Base-by-base conservation (phyloP, 2,329 filamentous ascomycete species). In the Ascochyta clinopodiicola region DNA sequence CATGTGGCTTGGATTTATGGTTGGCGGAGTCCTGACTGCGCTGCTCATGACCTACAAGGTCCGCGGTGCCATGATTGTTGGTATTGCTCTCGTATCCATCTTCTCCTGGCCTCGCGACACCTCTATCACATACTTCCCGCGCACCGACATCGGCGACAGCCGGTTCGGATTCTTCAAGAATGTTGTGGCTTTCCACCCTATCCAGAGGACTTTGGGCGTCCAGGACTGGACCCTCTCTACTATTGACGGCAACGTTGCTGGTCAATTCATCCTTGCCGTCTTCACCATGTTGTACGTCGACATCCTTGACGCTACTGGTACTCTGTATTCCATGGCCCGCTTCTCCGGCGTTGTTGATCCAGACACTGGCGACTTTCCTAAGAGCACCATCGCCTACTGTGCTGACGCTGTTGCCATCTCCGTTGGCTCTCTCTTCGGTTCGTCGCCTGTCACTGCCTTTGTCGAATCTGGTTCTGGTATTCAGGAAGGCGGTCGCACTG, bases 251-350 rank as follows among this genome's bases (percentile, higher is more conserved):
- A 81, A 81, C 2, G 86, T 90, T 49, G 88, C 89, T 15, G 86
- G 86, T 2, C 88, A 95, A 69, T 96, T 96, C 67, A 89, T 88
- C 21, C 81, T 95, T 42, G 92, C 92, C 0, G 86, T 96, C 60
- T 88, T 96, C 74, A 96, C 92, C 4, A 96, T 96, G 78, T 81
- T 96, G 25, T 96, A 96, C 68, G 91, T 96, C 63, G 92, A 96
- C 69, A 94, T 96, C 53, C 85, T 96, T 39, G 92, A 96, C 75
- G 69, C 68, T 60, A 96, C 92, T 0, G 92, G 91, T 63, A 96
- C 91, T 0, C 79, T 96, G 52, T 96, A 96, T 78, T 90, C 90
- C 21, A 96, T 96, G 91, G 92, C 92, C 21, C 87, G 88, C 22
- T 95, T 94, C 74, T 89, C 88, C 61, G 86, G 90, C 38, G 85